phyloP scores from a whole-genome alignment of 768 basidiomycete genomes.

The Lyophyllum semitale region DNA sequence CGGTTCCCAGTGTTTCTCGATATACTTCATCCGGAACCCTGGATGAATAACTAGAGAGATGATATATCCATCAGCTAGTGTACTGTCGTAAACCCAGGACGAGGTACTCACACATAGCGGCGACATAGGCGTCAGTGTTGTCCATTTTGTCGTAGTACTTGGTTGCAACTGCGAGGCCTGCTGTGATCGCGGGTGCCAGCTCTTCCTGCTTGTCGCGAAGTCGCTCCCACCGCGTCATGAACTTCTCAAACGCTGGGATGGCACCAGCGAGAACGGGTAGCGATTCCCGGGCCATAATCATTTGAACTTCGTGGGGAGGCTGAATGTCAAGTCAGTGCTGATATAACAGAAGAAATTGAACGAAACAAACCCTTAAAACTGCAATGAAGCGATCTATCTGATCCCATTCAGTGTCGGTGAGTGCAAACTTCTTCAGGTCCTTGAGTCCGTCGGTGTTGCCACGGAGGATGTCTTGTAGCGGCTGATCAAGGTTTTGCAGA shows the following conservation, averaged over 20 bases:
- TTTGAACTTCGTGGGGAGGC: not conserved
- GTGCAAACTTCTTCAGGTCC: not conserved
- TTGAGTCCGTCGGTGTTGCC: not conserved
- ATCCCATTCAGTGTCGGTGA: not conserved
- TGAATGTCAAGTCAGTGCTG: not conserved
- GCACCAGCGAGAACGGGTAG: slow-evolving; percentile 6
- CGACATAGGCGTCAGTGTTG: slow-evolving; percentile 10
- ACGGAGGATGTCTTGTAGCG: not conserved
- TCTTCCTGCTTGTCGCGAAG: not conserved
- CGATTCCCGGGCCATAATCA: not conserved
- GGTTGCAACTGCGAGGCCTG: slow-evolving; percentile 1
- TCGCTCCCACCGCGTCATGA: slow-evolving; percentile 10
- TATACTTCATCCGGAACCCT: slow-evolving; percentile 11
- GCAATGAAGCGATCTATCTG: not conserved
- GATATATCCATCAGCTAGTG: not conserved
- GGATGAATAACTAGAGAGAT: slow-evolving; percentile 18
- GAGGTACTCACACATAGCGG: slow-evolving; percentile 14
- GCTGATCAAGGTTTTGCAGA: not conserved
- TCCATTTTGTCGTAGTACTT: slow-evolving; percentile 15
- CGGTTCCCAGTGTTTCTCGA: slow-evolving; percentile 16
- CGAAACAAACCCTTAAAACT: not conserved
- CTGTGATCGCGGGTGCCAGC: slow-evolving; percentile 4
- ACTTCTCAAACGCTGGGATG: slow-evolving; percentile 15
- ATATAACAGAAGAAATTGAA: not conserved
- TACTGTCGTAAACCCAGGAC: not conserved